Evolutionary conservation across 495 filamentous ascomycete genomes (phyloP), one percentile per base, ranked within the genome.

Genomic region (Penicillium herquei): DNA sequence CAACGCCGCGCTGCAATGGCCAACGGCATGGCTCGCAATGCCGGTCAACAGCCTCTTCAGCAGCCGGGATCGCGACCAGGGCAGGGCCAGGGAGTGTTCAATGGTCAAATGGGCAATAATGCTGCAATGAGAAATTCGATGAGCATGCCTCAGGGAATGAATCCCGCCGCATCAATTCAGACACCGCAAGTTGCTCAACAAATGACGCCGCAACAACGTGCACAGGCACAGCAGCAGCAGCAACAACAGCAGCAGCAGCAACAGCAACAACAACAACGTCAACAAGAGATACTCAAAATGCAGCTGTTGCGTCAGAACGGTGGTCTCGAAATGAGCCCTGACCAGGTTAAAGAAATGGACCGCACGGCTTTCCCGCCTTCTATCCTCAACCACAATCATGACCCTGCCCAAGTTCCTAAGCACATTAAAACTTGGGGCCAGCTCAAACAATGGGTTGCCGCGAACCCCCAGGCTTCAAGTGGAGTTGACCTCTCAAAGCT

Each of bases 351-450:
- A 49, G 68, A 77, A n/a, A 82, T 82, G 79, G 78, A 82, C 56
- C 66, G 64, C 13, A 21, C 71, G 3, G 50, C 57, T 13, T 79
- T 78, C 48, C 77, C 77, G 3, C 69, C 64, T 3, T 60, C 63
- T 4, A 68, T 81, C 14, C 51, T 80, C 7, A 70, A 62, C 48
- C 52, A 57, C 10, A 52, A 48, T 16, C 18, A 46, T 26, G 31
- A 32, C 26, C 10, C 35, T 41, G 52, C 72, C 43, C 72, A 74
- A 10, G 67, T 86, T 0, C 86, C 88, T 3, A 79, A 78, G 13
- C 69, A 85, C 3, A 69, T 88, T 14, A 87, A 83, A 64, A 86
- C 84, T 52, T 95, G 90, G 90, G 79, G 77, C 30, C 82, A 88
- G 47, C 71, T 95, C 0, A 92, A 90, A 66, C 70, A 82, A 39